A percentile compares a stretch with the other conserved stretches of the same genome.
phyloP scores from a whole-genome alignment of 2,329 filamentous ascomycete species.

The Myriosclerotinia duriaeana region DNA sequence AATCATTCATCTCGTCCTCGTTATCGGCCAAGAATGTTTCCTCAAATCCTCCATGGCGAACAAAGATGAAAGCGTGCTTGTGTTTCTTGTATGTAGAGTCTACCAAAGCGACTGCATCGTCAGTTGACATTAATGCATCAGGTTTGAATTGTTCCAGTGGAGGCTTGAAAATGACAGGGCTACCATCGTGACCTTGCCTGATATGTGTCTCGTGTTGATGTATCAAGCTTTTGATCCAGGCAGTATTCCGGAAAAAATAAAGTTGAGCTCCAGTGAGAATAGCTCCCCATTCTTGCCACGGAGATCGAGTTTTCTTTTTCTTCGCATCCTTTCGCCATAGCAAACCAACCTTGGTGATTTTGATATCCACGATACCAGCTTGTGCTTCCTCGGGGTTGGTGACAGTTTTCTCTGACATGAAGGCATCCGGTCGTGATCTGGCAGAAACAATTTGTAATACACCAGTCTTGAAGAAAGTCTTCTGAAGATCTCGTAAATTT shows the following conservation, averaged over 20 bases:
- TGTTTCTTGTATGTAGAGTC: slow-evolving; percentile 90
- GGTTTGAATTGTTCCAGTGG: slow-evolving; percentile 90
- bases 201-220: slow-evolving; percentile 82
- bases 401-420: slow-evolving; percentile 83
- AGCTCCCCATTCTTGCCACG: slow-evolving; percentile 99
- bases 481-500: slow-evolving; percentile 79
- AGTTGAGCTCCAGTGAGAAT: slow-evolving; percentile 95
- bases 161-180: slow-evolving; percentile 84
- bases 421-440: slow-evolving; percentile 89
- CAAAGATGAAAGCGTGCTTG: slow-evolving; percentile 91
- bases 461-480: slow-evolving; percentile 86
- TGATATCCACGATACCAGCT: slow-evolving; percentile 93
- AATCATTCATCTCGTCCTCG: slow-evolving; percentile 92
- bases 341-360: slow-evolving; percentile 92
- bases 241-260: slow-evolving; percentile 91
- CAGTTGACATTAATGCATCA: slow-evolving; percentile 88
- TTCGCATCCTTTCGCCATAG: slow-evolving; percentile 93
- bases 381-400: slow-evolving; percentile 84
- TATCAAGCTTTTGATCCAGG: slow-evolving; percentile 89
- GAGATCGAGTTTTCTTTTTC: slow-evolving; percentile 89
- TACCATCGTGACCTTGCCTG: slow-evolving; percentile 71
- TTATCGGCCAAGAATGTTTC: slow-evolving; percentile 89
- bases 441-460: slow-evolving; percentile 94
- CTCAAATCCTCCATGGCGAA: slow-evolving; percentile 81
- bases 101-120: slow-evolving; percentile 83